These are phyloP conservation scores for Pyricularia sp. DNA, from an alignment of 2,329 filamentous ascomycete species.

Conservation along the genomic window DNA sequence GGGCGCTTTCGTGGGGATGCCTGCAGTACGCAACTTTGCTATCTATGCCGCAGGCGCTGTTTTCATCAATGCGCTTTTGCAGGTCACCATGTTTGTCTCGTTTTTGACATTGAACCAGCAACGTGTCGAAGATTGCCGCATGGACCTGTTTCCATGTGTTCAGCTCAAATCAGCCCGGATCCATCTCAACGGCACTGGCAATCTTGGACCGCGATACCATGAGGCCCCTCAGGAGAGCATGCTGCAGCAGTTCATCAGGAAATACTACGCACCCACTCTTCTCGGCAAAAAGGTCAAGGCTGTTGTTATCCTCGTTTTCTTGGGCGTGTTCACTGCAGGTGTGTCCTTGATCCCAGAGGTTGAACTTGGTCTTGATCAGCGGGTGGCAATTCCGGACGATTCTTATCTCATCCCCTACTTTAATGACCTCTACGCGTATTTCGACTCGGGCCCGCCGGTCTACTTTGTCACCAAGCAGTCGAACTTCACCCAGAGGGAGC, in stretches of 20 bases:
- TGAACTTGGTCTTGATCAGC: slow-evolving; percentile 80
- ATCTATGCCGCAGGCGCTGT: slow-evolving; percentile 93
- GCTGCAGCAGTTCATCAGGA: slow-evolving; percentile 80
- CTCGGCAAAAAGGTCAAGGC: slow-evolving; percentile 72
- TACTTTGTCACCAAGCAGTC: slow-evolving; percentile 84
- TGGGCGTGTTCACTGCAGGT: slow-evolving; percentile 76
- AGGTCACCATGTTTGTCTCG: slow-evolving; percentile 94
- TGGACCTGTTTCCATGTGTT: slow-evolving; percentile 85
- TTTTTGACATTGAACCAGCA: slow-evolving; percentile 83
- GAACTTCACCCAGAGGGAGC: slow-evolving; percentile 60
- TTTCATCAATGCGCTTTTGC: slow-evolving; percentile 90
- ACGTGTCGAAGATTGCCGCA: slow-evolving; percentile 75
- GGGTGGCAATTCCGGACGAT: slow-evolving; percentile 83
- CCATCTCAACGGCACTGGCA: slow-evolving; percentile 49
- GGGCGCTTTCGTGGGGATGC: slow-evolving; percentile 92
- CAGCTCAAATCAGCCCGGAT: slow-evolving; percentile 62
- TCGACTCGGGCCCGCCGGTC: slow-evolving; percentile 82
- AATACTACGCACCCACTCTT: slow-evolving; percentile 71
- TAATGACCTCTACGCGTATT: slow-evolving; percentile 87
- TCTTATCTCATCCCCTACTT: slow-evolving; percentile 96
- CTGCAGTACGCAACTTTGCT: slow-evolving; percentile 93
- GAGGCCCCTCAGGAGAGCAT: slow-evolving; percentile 72
- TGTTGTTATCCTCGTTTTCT: slow-evolving; percentile 63
- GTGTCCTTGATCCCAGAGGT: slow-evolving; percentile 76
- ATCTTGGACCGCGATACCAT: slow-evolving; percentile 43